A percentile compares a stretch with the other conserved stretches of the same genome.
Evolutionary conservation across 2,329 filamentous ascomycete species (phyloP).

Genomic region (Ophiocordyceps polyrhachis-furcata): DNA sequence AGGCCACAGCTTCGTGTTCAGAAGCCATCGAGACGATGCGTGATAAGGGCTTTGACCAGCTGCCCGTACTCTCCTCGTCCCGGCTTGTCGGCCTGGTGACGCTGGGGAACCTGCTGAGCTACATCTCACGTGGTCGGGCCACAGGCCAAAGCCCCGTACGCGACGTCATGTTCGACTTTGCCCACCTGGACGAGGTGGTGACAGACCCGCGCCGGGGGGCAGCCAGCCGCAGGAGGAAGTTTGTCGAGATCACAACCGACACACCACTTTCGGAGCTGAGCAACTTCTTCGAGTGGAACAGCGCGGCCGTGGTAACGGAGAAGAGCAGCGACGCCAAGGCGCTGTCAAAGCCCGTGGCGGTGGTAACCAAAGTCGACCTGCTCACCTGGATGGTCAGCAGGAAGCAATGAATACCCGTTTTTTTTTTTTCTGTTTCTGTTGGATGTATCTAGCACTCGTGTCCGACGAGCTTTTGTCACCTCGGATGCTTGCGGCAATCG

Average conservation of each 20-base stretch:
- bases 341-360: constrained; percentile 59
- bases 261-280: constrained; percentile 70
- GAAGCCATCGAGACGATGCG: constrained; percentile 96
- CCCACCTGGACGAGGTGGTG: constrained; percentile 68
- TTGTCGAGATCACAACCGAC: constrained; percentile 85
- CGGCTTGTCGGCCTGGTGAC: constrained; percentile 85
- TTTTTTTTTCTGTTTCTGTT: not conserved
- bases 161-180: constrained; percentile 95
- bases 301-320: constrained; percentile 85
- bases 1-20: constrained; percentile 50
- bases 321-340: constrained; percentile 34
- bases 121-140: constrained; percentile 70
- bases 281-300: constrained; percentile 97
- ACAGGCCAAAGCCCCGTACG: constrained; percentile 54
- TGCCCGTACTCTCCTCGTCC: constrained; percentile 62
- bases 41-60: constrained; percentile 93
- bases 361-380: constrained; percentile 93
- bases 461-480: not conserved
- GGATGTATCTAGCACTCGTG: not conserved
- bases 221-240: constrained; percentile 40
- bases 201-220: constrained; percentile 62
- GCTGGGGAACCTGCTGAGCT: constrained; percentile 81
- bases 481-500: no score
- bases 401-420: constrained; percentile 8
- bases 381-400: constrained; percentile 76